Conservation (phyloP, 208 protist species). For the Leishmania braziliensis region DNA sequence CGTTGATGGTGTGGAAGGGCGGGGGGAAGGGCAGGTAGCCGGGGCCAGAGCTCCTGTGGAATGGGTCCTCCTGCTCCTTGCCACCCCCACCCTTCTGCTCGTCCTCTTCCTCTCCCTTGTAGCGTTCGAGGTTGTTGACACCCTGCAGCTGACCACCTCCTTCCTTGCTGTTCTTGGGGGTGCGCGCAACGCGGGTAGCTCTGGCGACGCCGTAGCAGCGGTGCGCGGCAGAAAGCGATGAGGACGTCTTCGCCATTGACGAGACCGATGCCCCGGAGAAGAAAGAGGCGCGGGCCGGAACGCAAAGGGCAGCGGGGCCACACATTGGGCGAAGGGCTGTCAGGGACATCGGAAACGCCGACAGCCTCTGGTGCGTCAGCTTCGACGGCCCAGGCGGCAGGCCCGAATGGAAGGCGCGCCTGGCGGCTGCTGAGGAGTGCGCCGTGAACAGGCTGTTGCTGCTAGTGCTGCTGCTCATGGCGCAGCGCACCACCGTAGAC, state of each 20-base stretch:
- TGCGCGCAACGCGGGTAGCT: not conserved
- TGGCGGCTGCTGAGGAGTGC: not conserved
- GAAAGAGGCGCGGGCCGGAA: conserved; percentile 14
- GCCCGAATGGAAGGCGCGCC: not conserved
- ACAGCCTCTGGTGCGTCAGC: not conserved
- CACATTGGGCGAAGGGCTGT: not conserved
- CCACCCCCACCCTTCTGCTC: conserved; percentile 39
- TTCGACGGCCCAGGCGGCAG: not conserved
- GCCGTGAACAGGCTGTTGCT: not conserved
- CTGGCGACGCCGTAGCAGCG: conserved; percentile 15
- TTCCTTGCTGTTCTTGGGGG: conserved; percentile 11
- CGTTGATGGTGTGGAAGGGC: conserved; percentile 90
- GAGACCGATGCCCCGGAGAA: not conserved
- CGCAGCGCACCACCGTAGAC: not conserved
- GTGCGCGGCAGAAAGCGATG: conserved; percentile 2
- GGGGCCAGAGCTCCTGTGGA: conserved; percentile 44
- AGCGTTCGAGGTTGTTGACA: conserved; percentile 49
- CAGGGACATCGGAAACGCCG: not conserved
- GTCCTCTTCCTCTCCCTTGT: conserved; percentile 65
- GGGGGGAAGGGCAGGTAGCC: conserved; percentile 86
- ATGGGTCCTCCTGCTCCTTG: conserved; percentile 65
- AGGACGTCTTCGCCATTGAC: not conserved
- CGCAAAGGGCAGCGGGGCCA: not conserved
- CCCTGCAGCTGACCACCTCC: conserved; percentile 49
- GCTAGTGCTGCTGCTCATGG: conserved; percentile 1